A percentile compares a stretch with the other conserved stretches of the same genome.
These are phyloP conservation scores for Pinguiococcus pyrenoidosus DNA, from an alignment of 108 stramenopile genomes.

Conservation along the genomic window DNA sequence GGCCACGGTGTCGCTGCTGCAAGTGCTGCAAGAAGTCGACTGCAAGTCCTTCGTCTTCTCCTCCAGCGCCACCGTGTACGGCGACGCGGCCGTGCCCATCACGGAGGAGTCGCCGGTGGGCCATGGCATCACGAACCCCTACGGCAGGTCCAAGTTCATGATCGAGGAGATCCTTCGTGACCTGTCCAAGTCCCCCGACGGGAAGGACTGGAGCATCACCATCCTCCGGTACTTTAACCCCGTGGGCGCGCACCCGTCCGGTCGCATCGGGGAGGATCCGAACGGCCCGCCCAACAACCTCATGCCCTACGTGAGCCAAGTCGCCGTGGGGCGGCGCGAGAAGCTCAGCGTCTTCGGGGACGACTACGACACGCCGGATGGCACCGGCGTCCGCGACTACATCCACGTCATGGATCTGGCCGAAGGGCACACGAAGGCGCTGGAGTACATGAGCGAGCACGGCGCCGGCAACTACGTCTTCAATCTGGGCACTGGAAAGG, in stretches of 20 bases:
- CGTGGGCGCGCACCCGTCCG: conserved; percentile 87
- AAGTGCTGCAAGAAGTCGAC: conserved; percentile 57
- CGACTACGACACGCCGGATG: conserved; percentile 87
- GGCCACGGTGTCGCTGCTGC: conserved; percentile 68
- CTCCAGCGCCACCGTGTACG: conserved; percentile 93
- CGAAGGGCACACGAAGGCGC: conserved; percentile 79
- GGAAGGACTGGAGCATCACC: conserved; percentile 9
- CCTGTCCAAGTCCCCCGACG: conserved; percentile 50
- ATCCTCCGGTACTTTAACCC: conserved; percentile 98
- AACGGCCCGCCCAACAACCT: conserved; percentile 94
- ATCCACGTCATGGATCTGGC: conserved; percentile 96
- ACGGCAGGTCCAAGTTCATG: conserved; percentile 96
- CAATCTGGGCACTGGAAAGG: conserved; percentile 93
- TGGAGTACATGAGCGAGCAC: conserved; percentile 50
- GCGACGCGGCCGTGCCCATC: conserved; percentile 71
- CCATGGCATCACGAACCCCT: conserved; percentile 89
- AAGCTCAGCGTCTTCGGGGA: conserved; percentile 86
- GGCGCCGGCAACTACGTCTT: conserved; percentile 14
- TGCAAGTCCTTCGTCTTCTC: conserved; percentile 82
- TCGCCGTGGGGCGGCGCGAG: conserved; percentile 82
- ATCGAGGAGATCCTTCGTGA: conserved; percentile 92
- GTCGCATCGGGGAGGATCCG: conserved; percentile 95
- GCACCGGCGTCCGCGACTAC: conserved; percentile 96
- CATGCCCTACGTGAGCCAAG: conserved; percentile 85
- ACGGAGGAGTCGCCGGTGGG: conserved; percentile 71